Percentiles rank a stretch among this genome's conserved stretches.
phyloP scores from a whole-genome alignment of 164 flowering plant species.

The Chimonanthus praecox region DNA sequence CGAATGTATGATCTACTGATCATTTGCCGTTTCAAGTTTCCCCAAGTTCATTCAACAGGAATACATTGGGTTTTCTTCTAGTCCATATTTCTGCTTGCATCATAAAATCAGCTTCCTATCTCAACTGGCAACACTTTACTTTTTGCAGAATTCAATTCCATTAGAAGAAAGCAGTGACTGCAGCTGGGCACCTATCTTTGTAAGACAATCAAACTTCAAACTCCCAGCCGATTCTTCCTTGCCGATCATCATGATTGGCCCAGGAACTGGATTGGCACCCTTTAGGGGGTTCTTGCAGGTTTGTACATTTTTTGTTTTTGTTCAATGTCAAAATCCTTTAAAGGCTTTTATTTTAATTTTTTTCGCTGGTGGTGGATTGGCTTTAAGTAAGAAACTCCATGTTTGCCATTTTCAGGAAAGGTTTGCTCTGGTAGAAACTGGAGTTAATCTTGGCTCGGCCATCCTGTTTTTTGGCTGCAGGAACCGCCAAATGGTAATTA shows the following conservation, averaged over 20 bases:
- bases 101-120: background rate
- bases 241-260: constrained; percentile 97
- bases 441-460: constrained; percentile 70
- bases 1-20: too few species aligned
- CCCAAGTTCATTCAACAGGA: too few species aligned
- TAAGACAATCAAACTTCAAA: constrained; percentile 87
- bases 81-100: too few species aligned
- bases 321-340: background rate
- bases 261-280: constrained; percentile 99
- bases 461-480: constrained; percentile 92
- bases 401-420: constrained; percentile 58
- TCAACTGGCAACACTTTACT: background rate
- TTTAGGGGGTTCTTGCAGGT: constrained; percentile 99
- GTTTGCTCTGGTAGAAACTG: constrained; percentile 72
- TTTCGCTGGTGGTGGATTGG: background rate
- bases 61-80: too few species aligned
- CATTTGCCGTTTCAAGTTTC: too few species aligned
- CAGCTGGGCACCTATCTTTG: constrained; percentile 86
- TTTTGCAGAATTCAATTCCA: constrained; percentile 62
- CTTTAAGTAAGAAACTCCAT: background rate
- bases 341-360: background rate
- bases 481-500: constrained; percentile 63
- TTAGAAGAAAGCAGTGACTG: constrained; percentile 57
- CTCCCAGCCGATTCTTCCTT: constrained; percentile 69
- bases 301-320: constrained; percentile 2